Evolutionary conservation across 129 eudicot species (phyloP), one percentile per base, ranked within the genome.

Genomic region (Pittosporum tobira): DNA sequence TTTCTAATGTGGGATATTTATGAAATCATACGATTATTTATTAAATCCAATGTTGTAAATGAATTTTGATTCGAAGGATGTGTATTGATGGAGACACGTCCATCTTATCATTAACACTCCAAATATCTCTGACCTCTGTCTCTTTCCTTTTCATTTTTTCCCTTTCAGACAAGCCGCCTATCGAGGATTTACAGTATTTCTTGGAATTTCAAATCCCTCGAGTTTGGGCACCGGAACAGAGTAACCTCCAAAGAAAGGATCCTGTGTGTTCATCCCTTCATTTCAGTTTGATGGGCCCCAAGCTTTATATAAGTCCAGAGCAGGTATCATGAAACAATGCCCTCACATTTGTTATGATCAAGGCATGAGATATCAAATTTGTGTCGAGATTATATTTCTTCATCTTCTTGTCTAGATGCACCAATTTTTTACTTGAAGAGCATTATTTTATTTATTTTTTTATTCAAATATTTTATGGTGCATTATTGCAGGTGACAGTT

Each of bases 271-370:
- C 68, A 43, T 84, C 84, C 44, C 94, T 88, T 63, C 96, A 88
- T 51, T 88, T 88, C 87, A 88, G 96, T 64, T 79, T 88, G 75
- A 88, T 84, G 96, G 96, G 94, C 14, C 94, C 96, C 5, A 88
- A 88, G 78, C 96, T 84, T 44, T 84, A 84, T 73, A 74, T 88
- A 48, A 88, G 96, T 72, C 83, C 82, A 1, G 89, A 84, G 68
- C 96, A 88, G 96, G 96, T 88, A 76, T 50, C 25, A 26, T 64
- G 29, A 34, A 34, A 34, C 40, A 34, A 34, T 1, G 40, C 10
- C 40, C 40, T 34, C 40, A 1, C 6, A 34, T 34, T 60, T 15
- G 48, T 44, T 11, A 44, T 14, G 21, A 14, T 11, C 12, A 44
- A 44, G n/a, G n/a, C n/a, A n/a, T n/a, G n/a, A 44, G n/a, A 44